Conservation (phyloP, 2,329 filamentous ascomycete genomes). For the Calonectria crousiana region DNA sequence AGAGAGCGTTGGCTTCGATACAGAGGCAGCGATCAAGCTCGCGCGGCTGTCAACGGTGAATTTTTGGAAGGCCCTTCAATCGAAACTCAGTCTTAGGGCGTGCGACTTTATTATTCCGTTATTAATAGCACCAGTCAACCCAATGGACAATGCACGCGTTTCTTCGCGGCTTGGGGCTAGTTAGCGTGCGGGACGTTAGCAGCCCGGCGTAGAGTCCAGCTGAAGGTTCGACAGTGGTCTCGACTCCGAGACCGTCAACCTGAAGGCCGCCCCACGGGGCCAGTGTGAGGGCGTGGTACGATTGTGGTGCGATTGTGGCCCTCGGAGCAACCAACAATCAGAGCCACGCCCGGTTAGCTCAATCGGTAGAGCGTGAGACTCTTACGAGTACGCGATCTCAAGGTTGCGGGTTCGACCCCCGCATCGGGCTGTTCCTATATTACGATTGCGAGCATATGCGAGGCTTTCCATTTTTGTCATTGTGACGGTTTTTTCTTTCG, state of each 20-base stretch:
- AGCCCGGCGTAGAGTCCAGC: no score
- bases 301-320: not conserved
- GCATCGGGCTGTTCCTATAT: slow-evolving; percentile 48
- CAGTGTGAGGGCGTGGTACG: no score
- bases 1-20: slow-evolving; percentile 10
- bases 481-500: not conserved
- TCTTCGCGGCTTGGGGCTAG: not conserved
- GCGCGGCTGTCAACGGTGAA: not conserved
- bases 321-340: not conserved
- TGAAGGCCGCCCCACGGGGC: no score
- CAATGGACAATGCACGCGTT: not conserved
- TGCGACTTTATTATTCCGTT: not conserved
- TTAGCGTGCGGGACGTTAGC: not conserved
- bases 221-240: no score
- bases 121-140: not conserved
- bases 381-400: slow-evolving; percentile 63
- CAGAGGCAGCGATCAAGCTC: not conserved
- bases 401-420: slow-evolving; percentile 67
- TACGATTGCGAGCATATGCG: slow-evolving; percentile 36
- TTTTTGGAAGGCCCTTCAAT: not conserved
- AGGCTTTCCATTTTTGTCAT: not conserved
- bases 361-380: slow-evolving; percentile 74
- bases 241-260: no score
- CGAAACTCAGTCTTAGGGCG: not conserved
- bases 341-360: slow-evolving; percentile 44